Evolutionary conservation across 2,329 filamentous ascomycete genomes (phyloP).

Genomic region (Coniochaeta prunicola): DNA sequence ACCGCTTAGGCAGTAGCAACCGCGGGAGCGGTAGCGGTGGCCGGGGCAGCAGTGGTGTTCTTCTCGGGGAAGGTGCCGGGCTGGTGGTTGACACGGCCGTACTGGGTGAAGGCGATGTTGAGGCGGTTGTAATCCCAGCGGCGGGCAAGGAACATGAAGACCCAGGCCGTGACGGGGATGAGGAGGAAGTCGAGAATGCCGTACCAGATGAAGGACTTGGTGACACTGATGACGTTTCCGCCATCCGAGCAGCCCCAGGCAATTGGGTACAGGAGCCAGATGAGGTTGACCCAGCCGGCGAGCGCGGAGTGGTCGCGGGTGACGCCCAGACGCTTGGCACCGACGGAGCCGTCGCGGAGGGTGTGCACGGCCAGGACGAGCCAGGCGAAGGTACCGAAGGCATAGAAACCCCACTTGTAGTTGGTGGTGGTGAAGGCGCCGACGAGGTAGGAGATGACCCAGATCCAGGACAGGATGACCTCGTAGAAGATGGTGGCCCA

Average conservation of each 20-base stretch:
- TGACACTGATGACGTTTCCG: slow-evolving; percentile 41
- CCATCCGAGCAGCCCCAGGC: slow-evolving; percentile 46
- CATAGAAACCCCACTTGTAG: slow-evolving; percentile 54
- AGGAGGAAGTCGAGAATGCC: slow-evolving; percentile 45
- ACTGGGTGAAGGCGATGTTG: slow-evolving; percentile 48
- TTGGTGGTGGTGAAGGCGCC: slow-evolving; percentile 37
- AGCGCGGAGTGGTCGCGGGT: slow-evolving; percentile 36
- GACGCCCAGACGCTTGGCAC: slow-evolving; percentile 33
- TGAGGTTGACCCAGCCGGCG: slow-evolving; percentile 38
- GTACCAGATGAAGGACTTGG: slow-evolving; percentile 40
- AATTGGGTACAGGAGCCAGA: slow-evolving; percentile 49
- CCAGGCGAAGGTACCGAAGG: slow-evolving; percentile 41
- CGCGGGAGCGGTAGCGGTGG: slow-evolving; percentile 12
- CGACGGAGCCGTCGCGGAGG: slow-evolving; percentile 26
- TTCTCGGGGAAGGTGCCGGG: slow-evolving; percentile 40
- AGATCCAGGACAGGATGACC: slow-evolving; percentile 41
- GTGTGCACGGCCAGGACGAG: slow-evolving; percentile 38
- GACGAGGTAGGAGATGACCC: slow-evolving; percentile 42
- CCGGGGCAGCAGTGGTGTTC: slow-evolving; percentile 16
- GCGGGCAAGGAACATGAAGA: slow-evolving; percentile 35
- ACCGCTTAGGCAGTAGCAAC: slow-evolving; percentile 2
- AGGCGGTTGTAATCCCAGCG: slow-evolving; percentile 44
- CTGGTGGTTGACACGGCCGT: slow-evolving; percentile 38
- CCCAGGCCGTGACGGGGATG: slow-evolving; percentile 33
- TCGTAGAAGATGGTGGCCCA: slow-evolving; percentile 49